Percentiles rank a stretch among this genome's conserved stretches.
These are phyloP conservation scores for Penicillium cosmopolitanum DNA, from an alignment of 495 filamentous ascomycete genomes.

Conservation along the genomic window DNA sequence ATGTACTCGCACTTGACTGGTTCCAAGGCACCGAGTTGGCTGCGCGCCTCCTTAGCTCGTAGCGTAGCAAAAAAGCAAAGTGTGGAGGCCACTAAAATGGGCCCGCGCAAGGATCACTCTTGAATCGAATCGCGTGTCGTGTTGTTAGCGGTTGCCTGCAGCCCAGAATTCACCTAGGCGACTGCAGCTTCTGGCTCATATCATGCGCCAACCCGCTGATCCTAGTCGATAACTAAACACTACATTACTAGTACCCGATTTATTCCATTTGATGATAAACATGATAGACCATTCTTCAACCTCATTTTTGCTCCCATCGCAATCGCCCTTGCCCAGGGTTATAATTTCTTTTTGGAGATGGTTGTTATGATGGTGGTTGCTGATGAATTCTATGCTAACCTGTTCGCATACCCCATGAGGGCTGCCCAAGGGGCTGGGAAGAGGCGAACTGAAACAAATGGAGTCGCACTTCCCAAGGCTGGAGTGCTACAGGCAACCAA, in stretches of 20 bases:
- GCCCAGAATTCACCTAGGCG: not conserved
- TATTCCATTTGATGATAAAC: not conserved
- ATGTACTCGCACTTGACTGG: too few species aligned
- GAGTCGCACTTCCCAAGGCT: not conserved
- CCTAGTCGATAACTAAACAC: not conserved
- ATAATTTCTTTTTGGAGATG: too few species aligned
- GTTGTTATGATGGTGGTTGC: too few species aligned
- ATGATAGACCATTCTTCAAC: not conserved
- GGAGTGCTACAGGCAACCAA: too few species aligned
- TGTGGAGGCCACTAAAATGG: not conserved
- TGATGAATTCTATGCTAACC: not conserved
- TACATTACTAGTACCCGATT: not conserved
- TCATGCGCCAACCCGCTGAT: not conserved
- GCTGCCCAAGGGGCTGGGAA: not conserved
- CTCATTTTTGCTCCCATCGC: not conserved
- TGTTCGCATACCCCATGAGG: not conserved
- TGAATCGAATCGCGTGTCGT: too few species aligned
- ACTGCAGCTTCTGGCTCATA: not conserved
- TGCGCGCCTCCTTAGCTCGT: too few species aligned
- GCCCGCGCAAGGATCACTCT: too few species aligned
- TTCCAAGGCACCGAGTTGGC: too few species aligned
- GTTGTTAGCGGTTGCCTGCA: conserved; percentile 1
- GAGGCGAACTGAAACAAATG: not conserved
- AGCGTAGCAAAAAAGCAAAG: not conserved
- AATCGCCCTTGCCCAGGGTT: too few species aligned